Percentiles rank a stretch among this genome's conserved stretches.
These are phyloP conservation scores for Karstenula rhodostoma DNA, from an alignment of 2,329 filamentous ascomycete species.

Conservation along the genomic window DNA sequence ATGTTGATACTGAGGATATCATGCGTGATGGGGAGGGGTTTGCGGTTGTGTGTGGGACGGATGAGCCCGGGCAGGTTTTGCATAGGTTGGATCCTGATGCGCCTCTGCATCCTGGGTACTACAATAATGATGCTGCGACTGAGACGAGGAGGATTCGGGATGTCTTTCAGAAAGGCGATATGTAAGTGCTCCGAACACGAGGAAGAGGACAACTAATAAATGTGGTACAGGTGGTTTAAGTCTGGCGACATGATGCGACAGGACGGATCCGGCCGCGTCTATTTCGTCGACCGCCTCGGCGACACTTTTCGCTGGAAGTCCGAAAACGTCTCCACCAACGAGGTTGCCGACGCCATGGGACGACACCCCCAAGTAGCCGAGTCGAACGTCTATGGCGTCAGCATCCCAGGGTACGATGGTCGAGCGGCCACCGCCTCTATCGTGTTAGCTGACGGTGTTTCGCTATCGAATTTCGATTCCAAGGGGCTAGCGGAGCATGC, in stretches of 20 bases:
- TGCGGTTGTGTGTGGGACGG: slow-evolving; percentile 39
- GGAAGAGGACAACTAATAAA: background rate
- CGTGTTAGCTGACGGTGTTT: slow-evolving; percentile 46
- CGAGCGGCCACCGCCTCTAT: slow-evolving; percentile 55
- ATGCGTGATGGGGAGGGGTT: slow-evolving; percentile 46
- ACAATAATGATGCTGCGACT: slow-evolving; percentile 45
- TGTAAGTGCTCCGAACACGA: slow-evolving; percentile 34
- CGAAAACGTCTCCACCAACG: slow-evolving; percentile 58
- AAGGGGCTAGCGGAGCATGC: slow-evolving; percentile 50
- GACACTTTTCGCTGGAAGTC: slow-evolving; percentile 54
- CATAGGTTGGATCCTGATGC: slow-evolving; percentile 40
- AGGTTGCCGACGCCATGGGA: slow-evolving; percentile 54
- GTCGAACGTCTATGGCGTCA: slow-evolving; percentile 56
- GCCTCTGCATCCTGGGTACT: slow-evolving; percentile 39
- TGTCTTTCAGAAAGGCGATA: slow-evolving; percentile 50
- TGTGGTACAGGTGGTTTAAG: slow-evolving; percentile 43
- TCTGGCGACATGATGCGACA: slow-evolving; percentile 51
- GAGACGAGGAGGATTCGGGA: slow-evolving; percentile 40
- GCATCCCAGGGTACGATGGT: slow-evolving; percentile 55
- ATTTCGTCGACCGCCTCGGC: slow-evolving; percentile 50
- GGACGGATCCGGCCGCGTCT: slow-evolving; percentile 45
- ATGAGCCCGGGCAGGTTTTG: slow-evolving; percentile 48
- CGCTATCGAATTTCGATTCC: slow-evolving; percentile 43
- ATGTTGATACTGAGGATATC: slow-evolving; percentile 50
- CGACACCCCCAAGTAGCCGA: slow-evolving; percentile 52